phyloP scores from a whole-genome alignment of 2,329 filamentous ascomycete genomes.

The Blastomyces silverae region DNA sequence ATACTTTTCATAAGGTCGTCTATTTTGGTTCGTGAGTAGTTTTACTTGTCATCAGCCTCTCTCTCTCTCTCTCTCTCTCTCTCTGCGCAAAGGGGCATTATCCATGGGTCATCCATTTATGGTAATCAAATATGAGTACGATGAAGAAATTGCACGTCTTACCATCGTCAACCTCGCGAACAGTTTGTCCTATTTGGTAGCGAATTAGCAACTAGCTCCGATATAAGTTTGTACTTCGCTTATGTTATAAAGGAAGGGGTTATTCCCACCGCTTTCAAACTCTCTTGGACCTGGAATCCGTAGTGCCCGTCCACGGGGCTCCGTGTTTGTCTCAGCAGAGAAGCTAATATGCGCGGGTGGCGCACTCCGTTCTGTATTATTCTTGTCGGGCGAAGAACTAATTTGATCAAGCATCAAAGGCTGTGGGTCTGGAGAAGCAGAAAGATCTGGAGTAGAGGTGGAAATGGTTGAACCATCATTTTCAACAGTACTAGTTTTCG shows the following conservation, averaged over 20 bases:
- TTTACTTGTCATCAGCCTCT: not conserved
- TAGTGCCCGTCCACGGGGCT: conserved; percentile 19
- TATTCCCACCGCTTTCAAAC: conserved; percentile 21
- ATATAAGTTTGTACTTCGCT: conserved; percentile 21
- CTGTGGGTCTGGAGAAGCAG: not conserved
- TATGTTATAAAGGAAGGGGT: conserved; percentile 24
- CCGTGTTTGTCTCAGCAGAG: conserved; percentile 19
- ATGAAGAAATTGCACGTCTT: not conserved
- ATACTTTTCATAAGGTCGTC: conserved; percentile 16
- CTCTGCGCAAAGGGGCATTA: not conserved
- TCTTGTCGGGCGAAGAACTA: conserved; percentile 6
- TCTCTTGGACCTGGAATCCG: conserved; percentile 21
- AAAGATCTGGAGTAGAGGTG: not conserved
- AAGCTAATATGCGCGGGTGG: conserved; percentile 20
- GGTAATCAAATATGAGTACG: not conserved
- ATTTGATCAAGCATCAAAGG: conserved; percentile 8
- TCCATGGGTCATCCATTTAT: not conserved
- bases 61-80: not conserved
- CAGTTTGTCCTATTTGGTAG: conserved; percentile 22
- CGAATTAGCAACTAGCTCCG: conserved; percentile 14
- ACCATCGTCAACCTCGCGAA: conserved; percentile 25
- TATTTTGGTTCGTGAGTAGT: conserved; percentile 13
- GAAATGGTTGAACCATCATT: conserved; percentile 1
- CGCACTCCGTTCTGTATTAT: conserved; percentile 7
- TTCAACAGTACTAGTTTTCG: not conserved